Conservation (phyloP, 2,329 filamentous ascomycete species). For the Harringtonia lauricola region DNA sequence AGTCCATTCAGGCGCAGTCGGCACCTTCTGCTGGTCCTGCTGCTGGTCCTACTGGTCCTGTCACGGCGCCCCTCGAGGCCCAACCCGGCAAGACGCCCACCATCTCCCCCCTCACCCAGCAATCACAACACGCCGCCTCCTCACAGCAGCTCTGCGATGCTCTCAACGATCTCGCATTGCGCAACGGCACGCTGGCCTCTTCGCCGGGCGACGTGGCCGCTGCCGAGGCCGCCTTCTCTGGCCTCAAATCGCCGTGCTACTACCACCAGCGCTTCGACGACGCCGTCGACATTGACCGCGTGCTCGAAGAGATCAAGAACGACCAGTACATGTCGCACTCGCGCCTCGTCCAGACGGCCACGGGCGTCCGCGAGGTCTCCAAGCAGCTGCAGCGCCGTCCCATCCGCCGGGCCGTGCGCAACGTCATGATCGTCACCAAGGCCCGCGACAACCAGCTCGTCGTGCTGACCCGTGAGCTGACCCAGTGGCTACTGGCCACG, state of each 20-base stretch:
- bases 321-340: conserved; percentile 90
- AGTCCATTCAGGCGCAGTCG: conserved; percentile 14
- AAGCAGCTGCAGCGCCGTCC: conserved; percentile 88
- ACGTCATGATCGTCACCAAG: conserved; percentile 98
- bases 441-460: conserved; percentile 92
- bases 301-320: conserved; percentile 85
- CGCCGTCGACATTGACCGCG: conserved; percentile 86
- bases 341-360: conserved; percentile 87
- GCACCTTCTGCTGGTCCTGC: neutral
- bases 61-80: too few species aligned
- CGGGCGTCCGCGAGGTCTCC: conserved; percentile 87
- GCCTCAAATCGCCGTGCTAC: conserved; percentile 87
- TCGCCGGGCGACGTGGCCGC: conserved; percentile 23
- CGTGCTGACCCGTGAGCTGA: conserved; percentile 73
- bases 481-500: conserved; percentile 78
- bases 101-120: neutral
- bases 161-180: conserved; percentile 39
- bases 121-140: conserved; percentile 27
- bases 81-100: neutral
- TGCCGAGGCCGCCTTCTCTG: conserved; percentile 38
- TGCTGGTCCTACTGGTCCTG: neutral
- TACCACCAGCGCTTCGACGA: conserved; percentile 97
- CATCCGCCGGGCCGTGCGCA: conserved; percentile 82
- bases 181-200: conserved; percentile 4
- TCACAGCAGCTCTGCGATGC: conserved; percentile 55